Percentiles rank a stretch among this genome's conserved stretches.
These are phyloP conservation scores for Leccinum truebloodii DNA, from an alignment of 768 basidiomycete species.

Conservation along the genomic window DNA sequence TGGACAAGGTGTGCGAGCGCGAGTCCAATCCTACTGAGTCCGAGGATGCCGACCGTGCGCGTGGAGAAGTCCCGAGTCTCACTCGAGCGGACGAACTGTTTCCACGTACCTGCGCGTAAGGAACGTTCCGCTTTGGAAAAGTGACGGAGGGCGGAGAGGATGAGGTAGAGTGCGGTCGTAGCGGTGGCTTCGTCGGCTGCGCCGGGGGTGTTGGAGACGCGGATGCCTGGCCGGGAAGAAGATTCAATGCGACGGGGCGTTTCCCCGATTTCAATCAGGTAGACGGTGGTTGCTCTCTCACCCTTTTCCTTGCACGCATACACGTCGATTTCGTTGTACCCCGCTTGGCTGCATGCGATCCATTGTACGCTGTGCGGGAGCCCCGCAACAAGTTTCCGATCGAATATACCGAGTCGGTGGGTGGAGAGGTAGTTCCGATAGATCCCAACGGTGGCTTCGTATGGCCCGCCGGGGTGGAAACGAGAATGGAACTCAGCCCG, in stretches of 20 bases:
- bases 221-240: background rate
- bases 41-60: conserved; percentile 70
- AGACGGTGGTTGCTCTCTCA: conserved; percentile 48
- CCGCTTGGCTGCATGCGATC: conserved; percentile 88
- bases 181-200: conserved; percentile 92
- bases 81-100: conserved; percentile 42
- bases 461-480: conserved; percentile 46
- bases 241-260: too few species aligned
- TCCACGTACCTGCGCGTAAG: conserved; percentile 58
- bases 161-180: conserved; percentile 80
- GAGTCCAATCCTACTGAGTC: conserved; percentile 74
- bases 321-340: conserved; percentile 84
- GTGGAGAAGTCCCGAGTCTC: conserved; percentile 64
- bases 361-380: conserved; percentile 69
- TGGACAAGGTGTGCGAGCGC: conserved; percentile 70
- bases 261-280: too few species aligned
- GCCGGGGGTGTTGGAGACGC: conserved; percentile 76
- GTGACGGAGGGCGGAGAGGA: conserved; percentile 76
- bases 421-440: conserved; percentile 48
- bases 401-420: conserved; percentile 47
- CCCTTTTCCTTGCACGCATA: conserved; percentile 69
- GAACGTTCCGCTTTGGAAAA: conserved; percentile 63
- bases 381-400: conserved; percentile 53
- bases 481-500: conserved; percentile 48
- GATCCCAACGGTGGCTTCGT: conserved; percentile 48